These are phyloP conservation scores for Lepidium africanum DNA, from an alignment of 345 rosid species.

Conservation along the genomic window DNA sequence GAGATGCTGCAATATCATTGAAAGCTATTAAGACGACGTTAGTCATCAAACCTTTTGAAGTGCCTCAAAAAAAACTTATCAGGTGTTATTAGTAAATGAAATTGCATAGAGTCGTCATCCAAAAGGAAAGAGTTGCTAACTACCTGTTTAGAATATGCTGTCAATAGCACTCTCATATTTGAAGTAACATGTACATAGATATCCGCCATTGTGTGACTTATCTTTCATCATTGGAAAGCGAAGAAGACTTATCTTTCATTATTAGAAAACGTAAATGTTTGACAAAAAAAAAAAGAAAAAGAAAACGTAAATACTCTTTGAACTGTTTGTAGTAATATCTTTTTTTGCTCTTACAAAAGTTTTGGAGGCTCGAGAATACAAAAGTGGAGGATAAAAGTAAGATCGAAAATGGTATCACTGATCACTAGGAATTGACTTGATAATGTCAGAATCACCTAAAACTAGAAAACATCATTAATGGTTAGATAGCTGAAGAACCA, in stretches of 20 bases:
- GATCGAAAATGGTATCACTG: conserved; percentile 28
- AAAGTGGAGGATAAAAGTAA: background rate
- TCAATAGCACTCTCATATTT: too few species aligned
- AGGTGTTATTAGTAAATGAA: too few species aligned
- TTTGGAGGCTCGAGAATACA: background rate
- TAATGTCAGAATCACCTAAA: conserved; percentile 74
- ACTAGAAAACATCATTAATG: background rate
- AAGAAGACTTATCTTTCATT: too few species aligned
- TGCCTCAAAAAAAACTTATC: background rate
- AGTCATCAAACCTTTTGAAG: background rate
- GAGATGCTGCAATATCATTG: conserved; percentile 57
- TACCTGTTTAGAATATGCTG: too few species aligned
- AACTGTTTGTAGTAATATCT: background rate
- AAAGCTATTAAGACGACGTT: background rate
- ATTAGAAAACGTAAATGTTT: too few species aligned
- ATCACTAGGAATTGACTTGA: conserved; percentile 60
- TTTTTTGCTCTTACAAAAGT: background rate
- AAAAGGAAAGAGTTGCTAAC: too few species aligned
- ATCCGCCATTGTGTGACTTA: too few species aligned
- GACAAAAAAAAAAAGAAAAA: too few species aligned
- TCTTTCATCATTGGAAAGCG: too few species aligned
- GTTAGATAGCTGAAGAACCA: background rate
- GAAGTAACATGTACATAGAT: too few species aligned
- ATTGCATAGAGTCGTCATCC: too few species aligned
- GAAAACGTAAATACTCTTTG: too few species aligned